Evolutionary conservation across 1,139 yeast species (phyloP).

Genomic region (Sugiyamaella grinbergsii): DNA sequence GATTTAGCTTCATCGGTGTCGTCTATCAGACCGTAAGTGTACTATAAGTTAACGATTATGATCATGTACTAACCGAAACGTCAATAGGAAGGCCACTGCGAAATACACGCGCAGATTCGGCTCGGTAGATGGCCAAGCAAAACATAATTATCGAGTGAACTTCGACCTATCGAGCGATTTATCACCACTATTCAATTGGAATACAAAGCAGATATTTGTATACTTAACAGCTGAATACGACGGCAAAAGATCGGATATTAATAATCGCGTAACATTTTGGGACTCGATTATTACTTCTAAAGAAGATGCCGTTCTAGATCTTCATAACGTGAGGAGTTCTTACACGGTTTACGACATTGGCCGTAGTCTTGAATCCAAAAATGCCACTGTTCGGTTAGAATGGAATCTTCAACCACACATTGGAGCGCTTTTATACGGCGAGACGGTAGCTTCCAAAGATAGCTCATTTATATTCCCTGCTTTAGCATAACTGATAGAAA

Average conservation of each 20-base stretch:
- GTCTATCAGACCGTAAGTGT: constrained; percentile 35
- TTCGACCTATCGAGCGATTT: constrained; percentile 75
- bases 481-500: constrained; percentile 1
- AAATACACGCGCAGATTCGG: constrained; percentile 77
- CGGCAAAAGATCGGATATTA: constrained; percentile 50
- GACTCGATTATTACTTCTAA: constrained; percentile 69
- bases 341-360: constrained; percentile 90
- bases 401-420: constrained; percentile 94
- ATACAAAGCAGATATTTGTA: constrained; percentile 90
- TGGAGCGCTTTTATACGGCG: constrained; percentile 77
- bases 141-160: constrained; percentile 72
- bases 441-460: constrained; percentile 46
- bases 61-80: constrained; percentile 9
- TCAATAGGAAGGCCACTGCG: constrained; percentile 16
- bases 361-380: constrained; percentile 61
- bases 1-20: constrained; percentile 30
- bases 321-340: constrained; percentile 62
- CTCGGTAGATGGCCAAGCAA: constrained; percentile 65
- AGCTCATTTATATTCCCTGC: constrained; percentile 38
- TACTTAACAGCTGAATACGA: constrained; percentile 88
- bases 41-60: not conserved
- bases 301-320: constrained; percentile 58
- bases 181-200: constrained; percentile 87
- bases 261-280: constrained; percentile 84
- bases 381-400: constrained; percentile 70